Evolutionary conservation across 2,329 filamentous ascomycete genomes (phyloP), one percentile per base, ranked within the genome.

Genomic region (Tolypocladium paradoxum): DNA sequence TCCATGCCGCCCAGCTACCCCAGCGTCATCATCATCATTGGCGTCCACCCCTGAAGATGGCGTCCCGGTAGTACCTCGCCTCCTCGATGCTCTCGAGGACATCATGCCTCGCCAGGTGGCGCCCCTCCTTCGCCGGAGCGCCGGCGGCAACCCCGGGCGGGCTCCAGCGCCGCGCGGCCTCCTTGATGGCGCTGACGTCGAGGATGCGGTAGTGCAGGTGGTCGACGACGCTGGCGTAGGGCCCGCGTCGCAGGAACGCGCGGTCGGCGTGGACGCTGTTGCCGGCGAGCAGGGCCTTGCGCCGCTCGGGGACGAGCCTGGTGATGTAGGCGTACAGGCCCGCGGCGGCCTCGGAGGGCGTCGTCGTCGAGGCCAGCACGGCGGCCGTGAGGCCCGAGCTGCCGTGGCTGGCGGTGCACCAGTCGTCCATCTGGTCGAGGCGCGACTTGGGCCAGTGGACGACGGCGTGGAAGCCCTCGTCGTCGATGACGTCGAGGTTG

Each of bases 1-100:
- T 2, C 11, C 38, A 43, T 22, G n/a, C 14, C 24, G 11, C 12
- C 24, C 7, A 29, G 11, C 20, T 22, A 22, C 46, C 18, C 16
- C 36, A 12, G 35, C 34, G 33, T 18, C 31, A 20, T 27, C 36
- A 12, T 27, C 34, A 24, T 18, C 31, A 20, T 27, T 18, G 40
- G 22, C 40, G 5, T 11, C 64, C 55, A 64, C 58, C 58, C 48
- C 63, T 60, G 67, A 95, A 95, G 53, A 95, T 79, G 20, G 73
- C 73, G 55, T 85, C 75, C 62, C 81, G 82, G 69, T 96, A 97
- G 66, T 87, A 96, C 62, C 75, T 82, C 52, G 92, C 92, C 74
- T 99, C 93, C 53, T 81, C 85, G 57, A 99, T 96, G 70, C 92
- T 97, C 74, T 99, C 93, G 56, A 96, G 69, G 54, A 99, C 96